Conservation (phyloP, 306 rosid genomes). For the Cucumis melo region DNA sequence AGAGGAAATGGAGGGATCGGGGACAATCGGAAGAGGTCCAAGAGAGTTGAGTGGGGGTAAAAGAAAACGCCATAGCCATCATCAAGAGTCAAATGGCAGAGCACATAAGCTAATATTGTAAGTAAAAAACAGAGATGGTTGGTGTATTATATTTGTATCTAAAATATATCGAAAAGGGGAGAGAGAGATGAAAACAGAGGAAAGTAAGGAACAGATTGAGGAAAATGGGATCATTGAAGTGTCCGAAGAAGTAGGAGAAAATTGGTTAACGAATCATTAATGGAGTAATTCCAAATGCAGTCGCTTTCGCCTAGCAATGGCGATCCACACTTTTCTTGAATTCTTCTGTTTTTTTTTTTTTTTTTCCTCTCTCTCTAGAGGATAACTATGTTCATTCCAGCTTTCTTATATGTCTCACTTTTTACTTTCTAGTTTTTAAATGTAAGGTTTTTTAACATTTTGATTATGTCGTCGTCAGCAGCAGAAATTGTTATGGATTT, state of each 20-base stretch:
- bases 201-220: background rate
- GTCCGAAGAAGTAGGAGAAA: background rate
- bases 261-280: background rate
- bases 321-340: background rate
- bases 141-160: background rate
- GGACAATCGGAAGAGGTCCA: constrained; percentile 12
- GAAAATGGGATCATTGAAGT: background rate
- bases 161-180: background rate
- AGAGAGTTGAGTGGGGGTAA: constrained; percentile 2
- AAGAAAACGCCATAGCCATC: constrained; percentile 11
- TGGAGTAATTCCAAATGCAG: background rate
- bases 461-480: no score
- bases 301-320: background rate
- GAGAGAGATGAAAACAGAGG: background rate
- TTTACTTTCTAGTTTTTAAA: no score
- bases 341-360: no score
- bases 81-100: background rate
- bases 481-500: no score
- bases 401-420: no score
- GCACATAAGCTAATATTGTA: background rate
- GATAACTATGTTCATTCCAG: no score
- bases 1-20: constrained; percentile 12
- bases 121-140: background rate
- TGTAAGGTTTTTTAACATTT: no score
- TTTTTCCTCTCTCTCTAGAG: no score